These are phyloP conservation scores for Cucumis sativus DNA, from an alignment of 306 rosid genomes.

Conservation along the genomic window DNA sequence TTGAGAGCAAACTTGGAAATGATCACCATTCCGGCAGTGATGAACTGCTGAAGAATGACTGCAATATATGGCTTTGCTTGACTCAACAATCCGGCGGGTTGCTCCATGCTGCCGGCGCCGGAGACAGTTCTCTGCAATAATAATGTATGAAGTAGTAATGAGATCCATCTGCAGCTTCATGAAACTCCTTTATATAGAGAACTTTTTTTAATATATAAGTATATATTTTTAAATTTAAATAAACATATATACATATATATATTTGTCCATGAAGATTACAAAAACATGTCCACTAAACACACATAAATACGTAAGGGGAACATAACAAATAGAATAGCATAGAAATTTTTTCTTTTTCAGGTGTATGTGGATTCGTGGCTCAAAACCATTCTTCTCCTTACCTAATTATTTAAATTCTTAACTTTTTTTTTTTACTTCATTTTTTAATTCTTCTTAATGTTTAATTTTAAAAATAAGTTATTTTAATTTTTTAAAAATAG, in stretches of 20 bases:
- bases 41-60: constrained; percentile 19
- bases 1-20: constrained; percentile 19
- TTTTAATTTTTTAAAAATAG: no score
- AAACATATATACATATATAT: no score
- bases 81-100: neutral
- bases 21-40: constrained; percentile 17
- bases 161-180: neutral
- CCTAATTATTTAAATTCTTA: neutral
- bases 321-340: neutral
- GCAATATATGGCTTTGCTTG: constrained; percentile 4
- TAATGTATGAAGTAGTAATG: neutral
- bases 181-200: neutral
- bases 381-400: neutral
- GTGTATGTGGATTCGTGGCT: neutral
- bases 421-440: neutral
- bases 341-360: neutral
- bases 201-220: neutral
- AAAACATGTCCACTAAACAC: neutral
- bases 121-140: neutral
- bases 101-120: neutral
- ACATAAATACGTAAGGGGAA: neutral
- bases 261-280: neutral
- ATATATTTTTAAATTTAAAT: neutral
- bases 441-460: no score
- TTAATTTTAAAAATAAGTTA: no score